Evolutionary conservation across 169 alveolate genomes (phyloP).

Genomic region (Eimeria acervulina): DNA sequence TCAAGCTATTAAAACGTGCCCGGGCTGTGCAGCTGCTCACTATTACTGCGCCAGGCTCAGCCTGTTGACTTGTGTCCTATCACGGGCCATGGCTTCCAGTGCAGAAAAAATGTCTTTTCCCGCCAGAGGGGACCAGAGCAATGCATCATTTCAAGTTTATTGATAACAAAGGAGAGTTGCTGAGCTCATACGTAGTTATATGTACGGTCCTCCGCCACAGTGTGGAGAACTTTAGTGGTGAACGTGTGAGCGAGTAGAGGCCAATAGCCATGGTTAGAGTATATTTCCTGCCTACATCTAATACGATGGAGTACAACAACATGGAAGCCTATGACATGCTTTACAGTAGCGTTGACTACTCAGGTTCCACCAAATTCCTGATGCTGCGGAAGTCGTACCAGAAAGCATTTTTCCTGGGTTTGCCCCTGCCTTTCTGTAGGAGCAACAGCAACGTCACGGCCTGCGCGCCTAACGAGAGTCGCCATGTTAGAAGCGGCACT

Average conservation of each 20-base stretch:
- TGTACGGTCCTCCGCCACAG: background rate
- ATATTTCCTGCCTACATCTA: background rate
- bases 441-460: background rate
- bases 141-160: background rate
- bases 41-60: background rate
- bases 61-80: background rate
- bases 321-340: background rate
- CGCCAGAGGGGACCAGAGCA: background rate
- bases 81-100: background rate
- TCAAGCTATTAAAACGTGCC: background rate
- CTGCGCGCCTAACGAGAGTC: background rate
- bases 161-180: background rate
- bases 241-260: background rate
- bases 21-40: background rate
- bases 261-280: background rate
- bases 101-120: background rate
- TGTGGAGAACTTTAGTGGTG: background rate
- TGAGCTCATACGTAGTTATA: background rate
- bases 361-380: constrained; percentile 18
- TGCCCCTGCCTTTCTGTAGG: background rate
- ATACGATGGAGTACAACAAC: background rate
- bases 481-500: background rate
- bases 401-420: constrained; percentile 7
- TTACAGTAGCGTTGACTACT: background rate
- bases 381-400: constrained; percentile 27